phyloP scores from a whole-genome alignment of 2,329 filamentous ascomycete species.

The Sordariomycetes sp. region DNA sequence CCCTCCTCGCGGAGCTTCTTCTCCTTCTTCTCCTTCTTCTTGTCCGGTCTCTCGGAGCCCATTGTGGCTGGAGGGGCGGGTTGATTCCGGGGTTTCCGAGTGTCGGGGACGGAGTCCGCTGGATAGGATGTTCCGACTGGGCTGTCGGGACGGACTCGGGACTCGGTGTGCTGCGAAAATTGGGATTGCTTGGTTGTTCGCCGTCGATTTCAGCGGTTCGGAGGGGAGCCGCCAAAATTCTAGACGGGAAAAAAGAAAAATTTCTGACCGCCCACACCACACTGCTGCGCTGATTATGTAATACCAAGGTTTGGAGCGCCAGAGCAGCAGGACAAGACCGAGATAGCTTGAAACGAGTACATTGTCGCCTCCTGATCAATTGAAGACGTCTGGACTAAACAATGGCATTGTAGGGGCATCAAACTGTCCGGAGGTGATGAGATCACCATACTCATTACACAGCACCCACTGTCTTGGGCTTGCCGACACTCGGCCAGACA shows the following conservation, averaged over 20 bases:
- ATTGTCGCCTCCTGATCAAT: not conserved
- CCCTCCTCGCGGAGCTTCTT: slow-evolving; percentile 47
- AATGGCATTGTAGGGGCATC: too few relatives aligned
- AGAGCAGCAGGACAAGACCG: too few relatives aligned
- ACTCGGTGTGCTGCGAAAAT: not conserved
- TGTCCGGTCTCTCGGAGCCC: slow-evolving; percentile 36
- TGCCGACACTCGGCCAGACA: too few relatives aligned
- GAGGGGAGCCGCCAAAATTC: not conserved
- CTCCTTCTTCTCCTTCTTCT: slow-evolving; percentile 42
- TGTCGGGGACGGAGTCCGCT: not conserved
- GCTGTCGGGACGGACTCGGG: not conserved
- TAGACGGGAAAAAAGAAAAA: not conserved
- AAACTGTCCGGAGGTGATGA: too few relatives aligned
- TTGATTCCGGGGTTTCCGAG: not conserved
- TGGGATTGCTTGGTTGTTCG: not conserved
- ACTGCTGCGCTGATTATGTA: not conserved
- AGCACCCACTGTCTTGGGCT: too few relatives aligned
- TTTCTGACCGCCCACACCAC: not conserved
- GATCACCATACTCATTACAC: too few relatives aligned
- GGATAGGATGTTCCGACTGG: not conserved
- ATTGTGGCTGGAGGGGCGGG: slow-evolving; percentile 17
- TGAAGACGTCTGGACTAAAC: not conserved
- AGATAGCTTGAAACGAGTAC: too few relatives aligned
- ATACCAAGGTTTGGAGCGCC: not conserved
- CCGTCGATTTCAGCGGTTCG: not conserved